phyloP scores from a whole-genome alignment of 208 protist species.

The Leptomonas pyrrhocoris region DNA sequence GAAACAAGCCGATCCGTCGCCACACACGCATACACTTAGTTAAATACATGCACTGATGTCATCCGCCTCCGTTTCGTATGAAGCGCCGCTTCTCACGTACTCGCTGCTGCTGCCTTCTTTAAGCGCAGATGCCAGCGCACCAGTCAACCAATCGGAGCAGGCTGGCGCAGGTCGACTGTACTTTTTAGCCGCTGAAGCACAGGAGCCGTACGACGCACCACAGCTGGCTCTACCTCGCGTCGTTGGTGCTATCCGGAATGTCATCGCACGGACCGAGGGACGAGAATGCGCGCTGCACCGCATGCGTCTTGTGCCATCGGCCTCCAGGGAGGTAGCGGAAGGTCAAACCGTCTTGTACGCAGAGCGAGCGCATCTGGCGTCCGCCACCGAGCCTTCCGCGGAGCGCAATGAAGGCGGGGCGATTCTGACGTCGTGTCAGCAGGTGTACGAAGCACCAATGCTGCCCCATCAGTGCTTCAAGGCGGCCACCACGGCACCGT shows the following conservation, averaged over 20 bases:
- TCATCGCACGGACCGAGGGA: background rate
- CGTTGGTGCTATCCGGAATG: background rate
- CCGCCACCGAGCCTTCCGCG: background rate
- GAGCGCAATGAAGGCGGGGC: background rate
- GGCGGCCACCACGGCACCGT: conserved; percentile 5
- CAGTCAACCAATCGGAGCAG: background rate
- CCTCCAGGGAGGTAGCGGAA: too few species aligned
- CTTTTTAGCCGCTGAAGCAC: background rate
- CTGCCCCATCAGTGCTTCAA: background rate
- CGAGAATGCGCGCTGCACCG: conserved; percentile 3
- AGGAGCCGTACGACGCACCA: background rate
- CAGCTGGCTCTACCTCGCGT: background rate
- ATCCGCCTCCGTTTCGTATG: background rate
- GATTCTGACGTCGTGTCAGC: conserved; percentile 1
- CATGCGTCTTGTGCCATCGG: background rate
- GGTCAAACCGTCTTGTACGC: conserved; percentile 1
- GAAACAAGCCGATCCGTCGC: background rate
- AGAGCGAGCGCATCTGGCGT: background rate
- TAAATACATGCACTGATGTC: background rate
- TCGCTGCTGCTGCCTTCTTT: conserved; percentile 2
- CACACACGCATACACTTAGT: background rate
- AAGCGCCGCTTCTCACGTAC: conserved; percentile 1
- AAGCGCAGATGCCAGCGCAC: background rate
- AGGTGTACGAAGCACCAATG: background rate
- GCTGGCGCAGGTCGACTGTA: background rate